Conservation (phyloP, 1,284 basidiomycete genomes). For the Ceratobasidium sp. region DNA sequence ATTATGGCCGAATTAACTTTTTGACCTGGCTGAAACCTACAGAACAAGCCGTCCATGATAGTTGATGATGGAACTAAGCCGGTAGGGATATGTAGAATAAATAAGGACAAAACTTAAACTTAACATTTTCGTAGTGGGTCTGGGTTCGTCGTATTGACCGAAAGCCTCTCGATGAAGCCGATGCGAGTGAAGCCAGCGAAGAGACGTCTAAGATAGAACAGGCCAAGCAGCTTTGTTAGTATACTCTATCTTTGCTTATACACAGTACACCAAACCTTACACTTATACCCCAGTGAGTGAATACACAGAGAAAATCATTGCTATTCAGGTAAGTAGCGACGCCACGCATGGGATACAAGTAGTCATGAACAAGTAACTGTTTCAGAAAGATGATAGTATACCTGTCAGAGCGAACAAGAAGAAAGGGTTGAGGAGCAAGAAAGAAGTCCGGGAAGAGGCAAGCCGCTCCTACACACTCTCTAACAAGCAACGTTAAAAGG, state of each 20-base stretch:
- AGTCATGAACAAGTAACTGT: no score
- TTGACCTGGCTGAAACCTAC: not conserved
- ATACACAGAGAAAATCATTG: slow-evolving; percentile 62
- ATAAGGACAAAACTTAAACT: not conserved
- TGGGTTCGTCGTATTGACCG: slow-evolving; percentile 59
- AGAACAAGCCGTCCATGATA: slow-evolving; percentile 78
- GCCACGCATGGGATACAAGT: no score
- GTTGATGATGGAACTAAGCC: slow-evolving; percentile 76
- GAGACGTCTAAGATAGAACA: slow-evolving; percentile 54
- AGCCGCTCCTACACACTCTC: slow-evolving; percentile 37
- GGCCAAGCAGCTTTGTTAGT: slow-evolving; percentile 58
- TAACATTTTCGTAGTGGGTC: slow-evolving; percentile 60
- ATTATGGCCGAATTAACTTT: no score
- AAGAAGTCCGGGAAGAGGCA: slow-evolving; percentile 72
- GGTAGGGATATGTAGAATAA: slow-evolving; percentile 51
- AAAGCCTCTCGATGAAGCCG: slow-evolving; percentile 12
- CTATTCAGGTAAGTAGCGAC: slow-evolving; percentile 60
- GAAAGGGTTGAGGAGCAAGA: slow-evolving; percentile 72
- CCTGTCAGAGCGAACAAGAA: slow-evolving; percentile 72
- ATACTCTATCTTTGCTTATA: not conserved
- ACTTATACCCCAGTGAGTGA: slow-evolving; percentile 58
- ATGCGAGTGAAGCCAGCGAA: slow-evolving; percentile 43
- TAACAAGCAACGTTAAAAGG: not conserved
- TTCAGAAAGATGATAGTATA: slow-evolving; percentile 61
- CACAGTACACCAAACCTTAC: not conserved